phyloP scores from a whole-genome alignment of 108 stramenopile species.

The Cylindrotheca closterium region DNA sequence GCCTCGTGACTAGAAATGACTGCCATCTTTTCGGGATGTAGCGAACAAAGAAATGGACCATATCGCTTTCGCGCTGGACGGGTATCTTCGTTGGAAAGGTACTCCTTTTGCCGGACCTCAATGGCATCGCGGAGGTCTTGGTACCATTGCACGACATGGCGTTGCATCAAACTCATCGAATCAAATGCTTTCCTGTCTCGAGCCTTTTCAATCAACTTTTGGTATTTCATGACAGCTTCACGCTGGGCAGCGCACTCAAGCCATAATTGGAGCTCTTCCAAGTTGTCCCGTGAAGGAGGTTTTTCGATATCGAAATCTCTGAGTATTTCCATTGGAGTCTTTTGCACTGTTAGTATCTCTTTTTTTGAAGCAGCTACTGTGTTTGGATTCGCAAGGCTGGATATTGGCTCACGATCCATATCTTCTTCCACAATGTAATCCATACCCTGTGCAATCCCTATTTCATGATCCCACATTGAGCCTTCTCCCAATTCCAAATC shows the following conservation, averaged over 20 bases:
- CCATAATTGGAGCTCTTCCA: conserved; percentile 64
- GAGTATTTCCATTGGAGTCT: conserved; percentile 28
- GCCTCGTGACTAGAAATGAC: conserved; percentile 85
- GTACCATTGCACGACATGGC: conserved; percentile 76
- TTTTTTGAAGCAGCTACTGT: background rate
- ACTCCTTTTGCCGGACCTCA: conserved; percentile 66
- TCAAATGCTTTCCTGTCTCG: conserved; percentile 69
- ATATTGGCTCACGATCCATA: background rate
- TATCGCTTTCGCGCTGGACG: conserved; percentile 52
- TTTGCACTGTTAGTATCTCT: background rate
- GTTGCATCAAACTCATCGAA: conserved; percentile 62
- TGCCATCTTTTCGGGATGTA: conserved; percentile 87
- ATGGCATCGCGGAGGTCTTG: conserved; percentile 64
- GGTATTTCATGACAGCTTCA: conserved; percentile 55
- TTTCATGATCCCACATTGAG: conserved; percentile 5
- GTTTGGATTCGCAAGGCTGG: background rate
- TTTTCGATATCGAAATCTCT: conserved; percentile 24
- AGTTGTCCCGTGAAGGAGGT: conserved; percentile 15
- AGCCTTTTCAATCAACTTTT: conserved; percentile 60
- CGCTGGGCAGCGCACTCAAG: conserved; percentile 75
- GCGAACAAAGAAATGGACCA: conserved; percentile 81
- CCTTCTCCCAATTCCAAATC: conserved; percentile 16
- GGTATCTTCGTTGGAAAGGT: conserved; percentile 38
- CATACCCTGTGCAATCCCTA: conserved; percentile 5
- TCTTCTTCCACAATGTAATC: conserved; percentile 5